Evolutionary conservation across 768 basidiomycete species (phyloP), one percentile per base, ranked within the genome.

Genomic region (Boletus bicolor): DNA sequence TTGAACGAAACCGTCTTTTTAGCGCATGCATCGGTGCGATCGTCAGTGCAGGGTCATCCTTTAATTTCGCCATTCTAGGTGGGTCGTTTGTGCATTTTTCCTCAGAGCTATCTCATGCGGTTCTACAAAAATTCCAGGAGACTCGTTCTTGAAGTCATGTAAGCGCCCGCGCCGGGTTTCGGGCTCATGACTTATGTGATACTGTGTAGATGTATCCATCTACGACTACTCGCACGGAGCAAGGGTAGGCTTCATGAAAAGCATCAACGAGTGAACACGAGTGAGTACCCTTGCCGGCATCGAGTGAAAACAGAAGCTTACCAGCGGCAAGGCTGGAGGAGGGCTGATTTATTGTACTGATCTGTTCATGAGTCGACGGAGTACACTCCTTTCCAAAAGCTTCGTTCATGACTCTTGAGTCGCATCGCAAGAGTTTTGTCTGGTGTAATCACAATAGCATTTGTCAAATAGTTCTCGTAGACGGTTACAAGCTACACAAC

Each of bases 121-220:
- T 1, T 7, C 7, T 30, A 30, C 28, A 7, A 30, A 24, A 30
- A 7, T 30, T 7, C 28, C 0, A 80, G 80, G 83, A 1, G 84
- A 80, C 65, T 79, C 77, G 60, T 86, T 88, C 63, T 64, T 87
- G 44, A 88, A 87, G 72, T 84, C 82, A 10, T 88, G 86, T 83
- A 56, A 65, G 82, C 41, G 7, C 28, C 28, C 10, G 45, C 17
- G 21, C 28, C 4, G 12, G 21, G 37, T 38, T 3, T 7, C 7
- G 5, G 26, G 37, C 21, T 41, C 19, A 4, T 7, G 7, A 30
- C 28, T 30, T 43, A 1, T 24, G 21, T 24, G 21, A 24, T 24
- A 24, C 21, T 24, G 21, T 24, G 21, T 24, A 24, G 84, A 83
- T 80, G 83, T 87, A 63, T 73, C 80, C 6, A 73, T 79, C 26